Evolutionary conservation across 345 rosid species (phyloP).

Genomic region (Populus davidiana): DNA sequence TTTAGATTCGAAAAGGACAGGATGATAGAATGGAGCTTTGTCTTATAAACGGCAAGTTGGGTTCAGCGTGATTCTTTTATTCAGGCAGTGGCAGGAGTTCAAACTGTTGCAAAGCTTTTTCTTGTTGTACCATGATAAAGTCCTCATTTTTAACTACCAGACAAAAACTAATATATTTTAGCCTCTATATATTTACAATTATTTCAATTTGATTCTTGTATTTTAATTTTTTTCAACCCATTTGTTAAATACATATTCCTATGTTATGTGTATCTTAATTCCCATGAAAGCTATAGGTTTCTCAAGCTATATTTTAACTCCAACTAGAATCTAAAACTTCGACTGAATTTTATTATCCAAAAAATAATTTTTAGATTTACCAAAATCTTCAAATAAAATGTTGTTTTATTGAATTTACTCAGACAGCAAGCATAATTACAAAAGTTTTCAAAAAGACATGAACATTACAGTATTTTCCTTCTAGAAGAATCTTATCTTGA

Average conservation of each 20-base stretch:
- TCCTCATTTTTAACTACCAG: neutral
- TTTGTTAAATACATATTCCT: neutral
- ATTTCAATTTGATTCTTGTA: neutral
- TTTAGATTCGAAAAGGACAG: neutral
- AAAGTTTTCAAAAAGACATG: neutral
- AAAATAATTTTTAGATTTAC: neutral
- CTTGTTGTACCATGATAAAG: neutral
- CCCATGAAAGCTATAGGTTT: neutral
- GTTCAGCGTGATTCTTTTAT: neutral
- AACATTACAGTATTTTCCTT: neutral
- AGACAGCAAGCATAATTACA: neutral
- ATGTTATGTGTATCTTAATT: neutral
- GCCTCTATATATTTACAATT: neutral
- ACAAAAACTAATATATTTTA: neutral
- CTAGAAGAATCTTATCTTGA: neutral
- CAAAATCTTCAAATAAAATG: neutral
- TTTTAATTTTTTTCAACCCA: neutral
- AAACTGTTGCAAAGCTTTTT: neutral
- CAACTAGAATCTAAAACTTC: neutral
- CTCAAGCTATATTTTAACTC: neutral
- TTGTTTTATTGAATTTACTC: neutral
- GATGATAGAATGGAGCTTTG: neutral
- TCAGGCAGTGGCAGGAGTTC: neutral
- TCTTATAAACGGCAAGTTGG: neutral
- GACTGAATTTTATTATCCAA: neutral